Percentiles rank a stretch among this genome's conserved stretches.
These are phyloP conservation scores for Neopestalotiopsis clavispora DNA, from an alignment of 2,329 filamentous ascomycete genomes.

Conservation along the genomic window DNA sequence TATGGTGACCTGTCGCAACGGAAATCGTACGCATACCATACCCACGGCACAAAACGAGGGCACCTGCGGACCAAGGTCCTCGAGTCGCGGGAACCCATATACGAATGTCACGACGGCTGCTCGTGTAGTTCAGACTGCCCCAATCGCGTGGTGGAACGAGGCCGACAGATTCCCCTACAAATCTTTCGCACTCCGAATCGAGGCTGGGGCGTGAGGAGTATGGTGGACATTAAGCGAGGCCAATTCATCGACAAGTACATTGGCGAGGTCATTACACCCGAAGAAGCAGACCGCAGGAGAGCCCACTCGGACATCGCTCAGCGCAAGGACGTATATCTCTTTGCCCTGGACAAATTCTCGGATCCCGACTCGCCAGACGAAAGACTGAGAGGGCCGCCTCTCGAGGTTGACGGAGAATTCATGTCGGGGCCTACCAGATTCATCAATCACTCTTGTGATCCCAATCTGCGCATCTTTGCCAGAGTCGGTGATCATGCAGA, in stretches of 20 bases:
- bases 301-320: constrained; percentile 56
- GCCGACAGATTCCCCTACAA: constrained; percentile 71
- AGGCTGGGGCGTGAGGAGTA: constrained; percentile 78
- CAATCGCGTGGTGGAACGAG: constrained; percentile 78
- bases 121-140: constrained; percentile 68
- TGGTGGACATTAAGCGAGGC: constrained; percentile 67
- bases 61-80: constrained; percentile 58
- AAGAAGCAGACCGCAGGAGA: constrained; percentile 70
- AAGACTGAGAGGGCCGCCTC: constrained; percentile 58
- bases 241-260: constrained; percentile 84
- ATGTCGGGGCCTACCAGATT: constrained; percentile 80
- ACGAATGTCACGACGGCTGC: constrained; percentile 80
- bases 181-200: constrained; percentile 76
- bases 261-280: constrained; percentile 69
- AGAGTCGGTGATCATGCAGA: constrained; percentile 79
- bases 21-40: constrained; percentile 68
- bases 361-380: constrained; percentile 60
- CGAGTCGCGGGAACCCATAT: constrained; percentile 66
- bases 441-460: constrained; percentile 83
- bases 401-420: constrained; percentile 75
- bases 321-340: constrained; percentile 79
- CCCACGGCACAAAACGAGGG: constrained; percentile 55
- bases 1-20: constrained; percentile 43
- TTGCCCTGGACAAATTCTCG: constrained; percentile 81
- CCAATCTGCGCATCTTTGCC: constrained; percentile 80